A percentile compares a stretch with the other conserved stretches of the same genome.
Conservation (phyloP, 768 basidiomycete species). For the Exidia glandulosa region DNA sequence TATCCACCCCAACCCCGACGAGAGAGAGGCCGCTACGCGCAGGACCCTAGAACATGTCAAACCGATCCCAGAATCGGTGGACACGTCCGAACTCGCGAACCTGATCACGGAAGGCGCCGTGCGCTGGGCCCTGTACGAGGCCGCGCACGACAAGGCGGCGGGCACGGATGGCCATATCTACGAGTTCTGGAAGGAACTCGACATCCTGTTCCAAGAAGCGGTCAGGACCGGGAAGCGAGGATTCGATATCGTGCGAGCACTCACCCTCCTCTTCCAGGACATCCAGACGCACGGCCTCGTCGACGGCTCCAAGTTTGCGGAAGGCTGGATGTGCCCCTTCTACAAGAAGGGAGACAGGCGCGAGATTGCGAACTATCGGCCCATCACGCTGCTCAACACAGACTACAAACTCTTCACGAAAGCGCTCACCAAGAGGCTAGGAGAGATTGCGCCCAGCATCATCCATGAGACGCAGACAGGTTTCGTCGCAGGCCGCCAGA, state of each 20-base stretch:
- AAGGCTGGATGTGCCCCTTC: constrained; percentile 26
- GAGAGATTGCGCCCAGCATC: constrained; percentile 2
- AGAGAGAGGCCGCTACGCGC: neutral
- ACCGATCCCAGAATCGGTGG: neutral
- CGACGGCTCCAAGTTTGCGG: constrained; percentile 8
- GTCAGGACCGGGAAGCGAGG: neutral
- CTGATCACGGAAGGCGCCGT: neutral
- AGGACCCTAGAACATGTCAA: neutral
- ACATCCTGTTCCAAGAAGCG: neutral
- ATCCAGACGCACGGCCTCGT: constrained; percentile 17
- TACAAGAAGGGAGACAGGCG: constrained; percentile 21
- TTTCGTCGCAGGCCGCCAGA: constrained; percentile 21
- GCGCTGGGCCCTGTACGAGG: neutral
- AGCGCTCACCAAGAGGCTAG: constrained; percentile 11
- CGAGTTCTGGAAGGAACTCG: neutral
- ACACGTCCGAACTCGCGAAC: neutral
- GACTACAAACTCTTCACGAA: constrained; percentile 25
- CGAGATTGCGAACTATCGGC: constrained; percentile 11
- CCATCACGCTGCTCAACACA: constrained; percentile 15
- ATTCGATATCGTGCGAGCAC: neutral
- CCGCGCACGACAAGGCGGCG: neutral
- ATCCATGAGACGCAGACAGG: constrained; percentile 29
- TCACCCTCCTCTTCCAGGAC: constrained; percentile 36
- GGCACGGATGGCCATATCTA: neutral
- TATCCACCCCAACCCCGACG: neutral